Evolutionary conservation across 495 filamentous ascomycete species (phyloP).

Genomic region (Physcia stellaris): DNA sequence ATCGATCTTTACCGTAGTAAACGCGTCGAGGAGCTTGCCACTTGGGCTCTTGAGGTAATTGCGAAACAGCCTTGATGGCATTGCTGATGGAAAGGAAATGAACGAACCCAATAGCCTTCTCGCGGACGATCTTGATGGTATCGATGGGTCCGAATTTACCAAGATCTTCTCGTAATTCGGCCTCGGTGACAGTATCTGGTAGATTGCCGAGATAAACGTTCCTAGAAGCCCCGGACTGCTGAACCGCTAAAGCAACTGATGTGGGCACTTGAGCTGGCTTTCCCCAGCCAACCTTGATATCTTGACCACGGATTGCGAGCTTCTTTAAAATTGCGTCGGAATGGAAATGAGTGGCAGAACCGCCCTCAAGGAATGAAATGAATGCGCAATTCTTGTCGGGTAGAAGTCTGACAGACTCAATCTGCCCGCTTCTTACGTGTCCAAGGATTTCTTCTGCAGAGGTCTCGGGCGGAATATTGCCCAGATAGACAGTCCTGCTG

Average conservation of each 20-base stretch:
- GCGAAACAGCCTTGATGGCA: slow-evolving; percentile 96
- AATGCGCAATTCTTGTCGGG: slow-evolving; percentile 99
- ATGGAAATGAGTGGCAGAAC: slow-evolving; percentile 96
- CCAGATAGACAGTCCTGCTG: slow-evolving; percentile 91
- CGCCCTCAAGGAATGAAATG: slow-evolving; percentile 95
- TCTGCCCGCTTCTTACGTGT: slow-evolving; percentile 93
- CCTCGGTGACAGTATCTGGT: slow-evolving; percentile 77
- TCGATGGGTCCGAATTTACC: slow-evolving; percentile 95
- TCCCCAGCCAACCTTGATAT: slow-evolving; percentile 99
- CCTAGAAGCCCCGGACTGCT: slow-evolving; percentile 94
- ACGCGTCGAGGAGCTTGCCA: slow-evolving; percentile 93
- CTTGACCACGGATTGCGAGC: slow-evolving; percentile 90
- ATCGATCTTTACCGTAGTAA: slow-evolving; percentile 97
- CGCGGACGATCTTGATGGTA: slow-evolving; percentile 92
- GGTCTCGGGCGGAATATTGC: slow-evolving; percentile 97
- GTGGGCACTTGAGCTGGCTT: slow-evolving; percentile 97
- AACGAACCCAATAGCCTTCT: slow-evolving; percentile 97
- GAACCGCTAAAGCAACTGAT: slow-evolving; percentile 87
- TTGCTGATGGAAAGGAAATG: slow-evolving; percentile 97
- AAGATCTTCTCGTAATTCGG: slow-evolving; percentile 86
- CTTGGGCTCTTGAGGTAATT: slow-evolving; percentile 89
- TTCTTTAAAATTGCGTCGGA: slow-evolving; percentile 99
- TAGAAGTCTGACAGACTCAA: slow-evolving; percentile 90
- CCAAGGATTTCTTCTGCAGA: slow-evolving; percentile 94
- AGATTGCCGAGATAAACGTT: slow-evolving; percentile 97